Conservation (phyloP, 768 basidiomycete genomes). For the Auricularia heimuer region DNA sequence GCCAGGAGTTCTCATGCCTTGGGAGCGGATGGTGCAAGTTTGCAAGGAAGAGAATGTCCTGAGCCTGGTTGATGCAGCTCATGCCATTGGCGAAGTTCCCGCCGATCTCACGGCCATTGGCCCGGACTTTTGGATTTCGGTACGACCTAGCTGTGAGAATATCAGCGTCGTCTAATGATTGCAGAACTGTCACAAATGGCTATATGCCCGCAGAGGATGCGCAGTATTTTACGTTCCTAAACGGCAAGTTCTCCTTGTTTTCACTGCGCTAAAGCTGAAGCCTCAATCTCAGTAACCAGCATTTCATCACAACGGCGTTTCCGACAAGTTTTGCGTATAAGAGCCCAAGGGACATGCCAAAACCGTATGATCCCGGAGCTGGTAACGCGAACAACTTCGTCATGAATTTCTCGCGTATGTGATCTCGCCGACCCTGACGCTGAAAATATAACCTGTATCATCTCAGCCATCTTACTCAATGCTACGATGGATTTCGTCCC, state of each 20-base stretch:
- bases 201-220: slow-evolving; percentile 56
- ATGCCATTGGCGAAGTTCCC: slow-evolving; percentile 59
- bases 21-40: slow-evolving; percentile 58
- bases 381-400: slow-evolving; percentile 8
- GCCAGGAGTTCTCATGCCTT: slow-evolving; percentile 58
- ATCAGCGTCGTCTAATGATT: background rate
- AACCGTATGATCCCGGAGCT: slow-evolving; percentile 35
- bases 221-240: slow-evolving; percentile 68
- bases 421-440: slow-evolving; percentile 21
- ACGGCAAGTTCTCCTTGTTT: slow-evolving; percentile 26
- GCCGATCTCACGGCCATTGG: slow-evolving; percentile 44
- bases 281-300: slow-evolving; percentile 43
- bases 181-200: slow-evolving; percentile 83
- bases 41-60: slow-evolving; percentile 53
- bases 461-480: no score
- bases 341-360: slow-evolving; percentile 29
- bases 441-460: slow-evolving; percentile 26
- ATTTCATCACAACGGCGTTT: slow-evolving; percentile 47
- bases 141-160: slow-evolving; percentile 22
- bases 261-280: background rate
- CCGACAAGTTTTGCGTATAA: slow-evolving; percentile 46
- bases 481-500: slow-evolving; percentile 51
- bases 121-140: slow-evolving; percentile 76
- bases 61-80: slow-evolving; percentile 72
- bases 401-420: slow-evolving; percentile 7